These are phyloP conservation scores for Fraxinus sp. DNA, from an alignment of 305 asterid species.

Conservation along the genomic window DNA sequence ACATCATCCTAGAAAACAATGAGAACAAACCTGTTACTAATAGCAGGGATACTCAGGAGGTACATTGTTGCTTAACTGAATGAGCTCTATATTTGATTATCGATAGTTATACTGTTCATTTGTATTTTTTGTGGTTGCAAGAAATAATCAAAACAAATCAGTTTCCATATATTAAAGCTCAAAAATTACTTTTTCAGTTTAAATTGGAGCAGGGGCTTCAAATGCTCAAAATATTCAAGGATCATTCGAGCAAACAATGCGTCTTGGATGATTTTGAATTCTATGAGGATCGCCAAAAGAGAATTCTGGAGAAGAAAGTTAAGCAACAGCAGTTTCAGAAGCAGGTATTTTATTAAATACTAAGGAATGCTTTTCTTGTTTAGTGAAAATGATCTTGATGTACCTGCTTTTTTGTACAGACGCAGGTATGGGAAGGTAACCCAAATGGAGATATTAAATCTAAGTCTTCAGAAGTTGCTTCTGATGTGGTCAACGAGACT, in stretches of 20 bases:
- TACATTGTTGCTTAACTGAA: neutral
- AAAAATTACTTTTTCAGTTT: constrained; percentile 35
- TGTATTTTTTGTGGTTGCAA: neutral
- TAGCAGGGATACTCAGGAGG: constrained; percentile 70
- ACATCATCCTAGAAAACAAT: constrained; percentile 55
- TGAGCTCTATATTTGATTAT: neutral
- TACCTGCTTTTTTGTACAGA: neutral
- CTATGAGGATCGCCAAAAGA: constrained; percentile 66
- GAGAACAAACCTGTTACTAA: constrained; percentile 62
- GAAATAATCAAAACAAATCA: neutral
- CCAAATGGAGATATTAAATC: constrained; percentile 5
- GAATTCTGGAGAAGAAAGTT: constrained; percentile 31
- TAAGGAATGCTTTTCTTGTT: neutral
- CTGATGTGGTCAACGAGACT: constrained; percentile 12
- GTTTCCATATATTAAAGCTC: neutral
- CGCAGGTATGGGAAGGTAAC: constrained; percentile 26
- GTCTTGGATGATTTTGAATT: constrained; percentile 66
- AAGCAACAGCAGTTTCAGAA: constrained; percentile 33
- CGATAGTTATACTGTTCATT: neutral
- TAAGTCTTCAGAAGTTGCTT: constrained; percentile 9
- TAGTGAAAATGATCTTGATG: neutral
- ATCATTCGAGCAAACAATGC: constrained; percentile 47
- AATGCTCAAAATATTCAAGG: constrained; percentile 55
- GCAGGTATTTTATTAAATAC: constrained; percentile 17
- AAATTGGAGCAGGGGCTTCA: constrained; percentile 58